A percentile compares a stretch with the other conserved stretches of the same genome.
Conservation (phyloP, 805 yeast species). For the Yamadazyma nakazawae region DNA sequence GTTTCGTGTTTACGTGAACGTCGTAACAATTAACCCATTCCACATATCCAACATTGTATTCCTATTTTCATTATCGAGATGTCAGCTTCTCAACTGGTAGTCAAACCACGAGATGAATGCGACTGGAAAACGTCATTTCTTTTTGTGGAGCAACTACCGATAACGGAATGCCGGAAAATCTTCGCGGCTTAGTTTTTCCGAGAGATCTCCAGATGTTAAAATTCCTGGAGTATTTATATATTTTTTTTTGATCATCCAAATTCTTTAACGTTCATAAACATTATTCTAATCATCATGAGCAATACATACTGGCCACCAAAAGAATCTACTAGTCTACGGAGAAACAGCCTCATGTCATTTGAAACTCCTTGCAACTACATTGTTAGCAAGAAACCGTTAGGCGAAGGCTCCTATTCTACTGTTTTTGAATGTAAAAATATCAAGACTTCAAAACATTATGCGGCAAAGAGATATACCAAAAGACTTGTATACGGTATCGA, state of each 20-base stretch:
- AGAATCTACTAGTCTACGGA: conserved; percentile 15
- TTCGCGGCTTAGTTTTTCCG: neutral
- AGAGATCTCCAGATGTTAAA: neutral
- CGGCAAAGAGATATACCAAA: conserved; percentile 53
- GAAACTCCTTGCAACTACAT: conserved; percentile 31
- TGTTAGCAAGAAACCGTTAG: conserved; percentile 29
- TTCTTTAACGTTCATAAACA: neutral
- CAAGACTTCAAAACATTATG: conserved; percentile 42
- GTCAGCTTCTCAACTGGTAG: too few relatives aligned
- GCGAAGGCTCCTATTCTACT: conserved; percentile 48
- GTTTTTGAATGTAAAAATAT: conserved; percentile 49
- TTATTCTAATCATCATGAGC: neutral
- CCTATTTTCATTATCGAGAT: too few relatives aligned
- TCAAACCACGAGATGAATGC: too few relatives aligned
- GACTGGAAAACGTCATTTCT: neutral
- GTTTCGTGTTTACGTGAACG: too few relatives aligned
- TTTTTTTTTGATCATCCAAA: neutral
- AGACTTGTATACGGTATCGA: conserved; percentile 52
- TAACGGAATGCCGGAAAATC: conserved; percentile 1
- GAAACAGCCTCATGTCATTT: conserved; percentile 13
- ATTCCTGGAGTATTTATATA: neutral
- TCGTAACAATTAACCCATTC: too few relatives aligned
- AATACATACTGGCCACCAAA: conserved; percentile 21
- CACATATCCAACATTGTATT: too few relatives aligned
- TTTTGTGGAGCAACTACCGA: neutral